Evolutionary conservation across 1,139 yeast species (phyloP), one percentile per base, ranked within the genome.

Genomic region (Spencermartinsiella ligniputridi): DNA sequence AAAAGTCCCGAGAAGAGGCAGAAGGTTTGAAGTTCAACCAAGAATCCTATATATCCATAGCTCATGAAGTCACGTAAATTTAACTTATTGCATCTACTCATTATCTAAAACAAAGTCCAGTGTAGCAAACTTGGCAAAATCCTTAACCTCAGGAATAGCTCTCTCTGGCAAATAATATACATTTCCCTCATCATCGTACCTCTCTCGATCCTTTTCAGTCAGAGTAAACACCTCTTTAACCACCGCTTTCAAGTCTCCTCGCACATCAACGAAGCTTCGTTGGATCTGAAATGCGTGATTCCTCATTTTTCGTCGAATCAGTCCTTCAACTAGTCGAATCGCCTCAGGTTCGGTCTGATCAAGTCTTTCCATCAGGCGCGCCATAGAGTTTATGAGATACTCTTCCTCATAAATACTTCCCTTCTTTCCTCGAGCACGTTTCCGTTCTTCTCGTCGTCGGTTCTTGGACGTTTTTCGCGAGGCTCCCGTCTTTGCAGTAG

Each of bases 391-490:
- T 46, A 92, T 83, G 48, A 94, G 77, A 62, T 94, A 94, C 63
- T 92, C 98, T 62, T 94, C 98, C 66, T 92, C 98, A 60, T 92
- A 92, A 16, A 92, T 85, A 3, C 97, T 90, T 35, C 97, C 97
- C 70, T 92, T 92, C 71, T 95, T 87, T 48, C 98, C 98, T 57
- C 96, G 80, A 1, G 98, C 99, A 51, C 81, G 78, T 69, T 94
- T 94, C 58, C 98, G 80, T 63, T 92, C 98, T 66, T 92, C 97
- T 56, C 98, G 79, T 64, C 96, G 87, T 52, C 81, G 79, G 65
- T 90, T 92, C 68, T 92, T 94, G 8, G 95, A 77, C 0, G 98
- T 89, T 58, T 83, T 78, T 66, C 98, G 78, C 0, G 97, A 83
- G 1, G 94, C 97, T 20, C 97, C 97, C 0, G 98, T 92, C 62